Conservation (phyloP, 2,329 filamentous ascomycete species). For the Fusarium globosum region DNA sequence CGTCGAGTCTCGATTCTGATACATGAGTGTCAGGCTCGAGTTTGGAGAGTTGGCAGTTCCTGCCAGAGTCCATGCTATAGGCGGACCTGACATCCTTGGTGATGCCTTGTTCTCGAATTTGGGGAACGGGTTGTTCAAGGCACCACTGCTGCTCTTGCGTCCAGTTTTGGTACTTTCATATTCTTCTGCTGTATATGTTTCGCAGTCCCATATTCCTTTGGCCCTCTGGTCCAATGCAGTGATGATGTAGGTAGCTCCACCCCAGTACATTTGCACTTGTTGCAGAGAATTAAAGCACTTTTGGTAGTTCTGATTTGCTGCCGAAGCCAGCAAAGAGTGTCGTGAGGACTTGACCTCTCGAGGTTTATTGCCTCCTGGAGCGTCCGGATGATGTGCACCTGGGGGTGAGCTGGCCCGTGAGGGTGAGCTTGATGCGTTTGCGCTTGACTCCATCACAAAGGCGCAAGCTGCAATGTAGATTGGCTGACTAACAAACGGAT, state of each 20-base stretch:
- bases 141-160: slow-evolving; percentile 54
- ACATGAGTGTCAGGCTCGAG: slow-evolving; percentile 84
- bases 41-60: slow-evolving; percentile 88
- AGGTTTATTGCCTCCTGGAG: slow-evolving; percentile 6
- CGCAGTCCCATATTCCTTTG: slow-evolving; percentile 84
- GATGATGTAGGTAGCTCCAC: slow-evolving; percentile 86
- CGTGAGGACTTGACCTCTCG: slow-evolving; percentile 62
- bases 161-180: slow-evolving; percentile 75
- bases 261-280: slow-evolving; percentile 86
- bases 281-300: slow-evolving; percentile 86
- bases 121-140: slow-evolving; percentile 55
- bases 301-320: slow-evolving; percentile 88
- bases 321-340: slow-evolving; percentile 81
- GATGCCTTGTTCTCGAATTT: slow-evolving; percentile 59
- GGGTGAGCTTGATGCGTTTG: slow-evolving; percentile 72
- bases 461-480: slow-evolving; percentile 93
- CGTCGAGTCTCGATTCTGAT: slow-evolving; percentile 62
- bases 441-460: slow-evolving; percentile 84
- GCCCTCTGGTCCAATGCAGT: slow-evolving; percentile 89
- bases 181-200: slow-evolving; percentile 76
- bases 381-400: slow-evolving; percentile 9
- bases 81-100: slow-evolving; percentile 58
- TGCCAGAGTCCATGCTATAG: slow-evolving; percentile 87
- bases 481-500: slow-evolving; percentile 89
- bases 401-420: slow-evolving; percentile 67